Evolutionary conservation across 768 basidiomycete genomes (phyloP), one percentile per base, ranked within the genome.

Genomic region (Clitopilus passeckerianus): DNA sequence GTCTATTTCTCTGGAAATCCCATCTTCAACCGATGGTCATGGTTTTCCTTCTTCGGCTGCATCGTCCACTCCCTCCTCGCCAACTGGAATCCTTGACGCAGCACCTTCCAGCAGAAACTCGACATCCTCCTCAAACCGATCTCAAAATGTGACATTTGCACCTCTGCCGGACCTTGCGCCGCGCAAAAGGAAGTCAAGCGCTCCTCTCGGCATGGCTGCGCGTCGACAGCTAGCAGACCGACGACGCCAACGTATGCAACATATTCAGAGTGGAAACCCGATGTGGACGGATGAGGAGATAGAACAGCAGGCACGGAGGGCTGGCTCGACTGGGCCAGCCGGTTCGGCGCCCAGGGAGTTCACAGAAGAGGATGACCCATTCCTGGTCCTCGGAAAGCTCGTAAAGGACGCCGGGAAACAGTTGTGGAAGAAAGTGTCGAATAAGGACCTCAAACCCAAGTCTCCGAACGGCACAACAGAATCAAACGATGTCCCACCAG

Each of bases 201-300:
- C 74, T 4, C 86, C 85, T 5, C 70, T 86, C 2, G 86, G 86
- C 4, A 79, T 84, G 61, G 78, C 84, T 33, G 83, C 79, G 0
- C 77, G 80, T 6, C 71, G 72, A 10, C 72, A 75, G 60, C 71
- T 82, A 56, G 72, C 77, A 66, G 69, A 74, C 18, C 61, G 71
- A 23, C 71, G 76, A 50, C 68, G 74, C 37, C 66, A 66, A 55
- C n/a, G 61, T 24, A 16, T 60, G 60, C 57, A 61, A 57, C 27
- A 60, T 30, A 57, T 58, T 23, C 56, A 62, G 33, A 56, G 23
- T 14, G 34, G 27, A 23, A 68, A 69, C 50, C 64, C 71, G 4
- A 68, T 71, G 67, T 76, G 76, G 76, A 75, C 76, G 1, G 68
- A 69, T 6, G 75, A 77, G 61, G 76, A 78, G 64, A 57, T 76